A percentile compares a stretch with the other conserved stretches of the same genome.
phyloP scores from a whole-genome alignment of 2,329 filamentous ascomycete species.

The Cordyceps cicadae region DNA sequence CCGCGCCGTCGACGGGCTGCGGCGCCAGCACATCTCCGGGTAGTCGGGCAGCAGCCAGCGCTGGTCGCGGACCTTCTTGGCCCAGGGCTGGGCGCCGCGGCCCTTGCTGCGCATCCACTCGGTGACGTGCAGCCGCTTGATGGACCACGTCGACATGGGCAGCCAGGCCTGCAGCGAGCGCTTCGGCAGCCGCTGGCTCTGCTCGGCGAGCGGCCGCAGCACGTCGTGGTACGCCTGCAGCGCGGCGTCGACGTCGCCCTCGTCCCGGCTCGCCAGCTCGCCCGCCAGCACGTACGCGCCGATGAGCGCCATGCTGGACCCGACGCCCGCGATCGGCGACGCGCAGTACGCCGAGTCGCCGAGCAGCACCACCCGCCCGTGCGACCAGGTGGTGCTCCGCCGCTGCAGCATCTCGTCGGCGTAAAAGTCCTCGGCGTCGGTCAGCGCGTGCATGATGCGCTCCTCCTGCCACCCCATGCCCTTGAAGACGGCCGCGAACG shows the following conservation, averaged over 20 bases:
- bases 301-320: constrained; percentile 9
- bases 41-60: constrained; percentile 8
- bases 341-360: constrained; percentile 11
- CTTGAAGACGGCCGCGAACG: constrained; percentile 1
- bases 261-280: neutral
- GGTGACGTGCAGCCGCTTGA: constrained; percentile 5
- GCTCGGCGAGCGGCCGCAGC: neutral
- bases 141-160: constrained; percentile 4
- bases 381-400: neutral
- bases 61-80: neutral
- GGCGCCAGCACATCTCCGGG: constrained; percentile 14
- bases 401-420: constrained; percentile 10
- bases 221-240: neutral
- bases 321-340: constrained; percentile 7
- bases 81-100: neutral
- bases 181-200: constrained; percentile 1
- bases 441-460: constrained; percentile 1
- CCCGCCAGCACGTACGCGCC: constrained; percentile 11
- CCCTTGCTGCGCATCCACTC: constrained; percentile 5
- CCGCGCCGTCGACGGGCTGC: constrained; percentile 1
- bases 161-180: constrained; percentile 3
- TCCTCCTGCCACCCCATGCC: constrained; percentile 11
- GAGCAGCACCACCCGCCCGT: constrained; percentile 5
- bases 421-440: constrained; percentile 10
- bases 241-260: neutral